Conservation (phyloP, 805 yeast genomes). For the Kuraishia hungarica region DNA sequence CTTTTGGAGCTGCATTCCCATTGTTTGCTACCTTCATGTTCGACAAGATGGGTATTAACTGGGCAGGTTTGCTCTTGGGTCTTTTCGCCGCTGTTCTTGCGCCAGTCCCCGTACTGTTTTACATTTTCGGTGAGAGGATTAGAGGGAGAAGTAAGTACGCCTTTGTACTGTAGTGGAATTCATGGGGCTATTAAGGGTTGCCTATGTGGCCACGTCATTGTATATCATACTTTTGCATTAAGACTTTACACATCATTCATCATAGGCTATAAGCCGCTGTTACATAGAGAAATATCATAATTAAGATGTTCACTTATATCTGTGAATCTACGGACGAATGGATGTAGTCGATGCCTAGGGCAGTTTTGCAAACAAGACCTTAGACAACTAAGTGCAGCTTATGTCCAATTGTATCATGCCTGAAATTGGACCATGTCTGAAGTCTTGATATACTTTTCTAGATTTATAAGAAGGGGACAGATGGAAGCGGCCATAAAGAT, state of each 20-base stretch:
- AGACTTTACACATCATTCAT: no score
- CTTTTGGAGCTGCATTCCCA: constrained; percentile 56
- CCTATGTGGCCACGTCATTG: background rate
- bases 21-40: constrained; percentile 48
- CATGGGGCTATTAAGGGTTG: background rate
- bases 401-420: no score
- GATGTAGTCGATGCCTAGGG: no score
- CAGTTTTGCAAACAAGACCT: no score
- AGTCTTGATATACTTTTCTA: no score
- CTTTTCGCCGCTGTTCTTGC: constrained; percentile 39
- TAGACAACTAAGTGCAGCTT: no score
- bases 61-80: constrained; percentile 50
- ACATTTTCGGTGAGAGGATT: constrained; percentile 34
- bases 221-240: background rate
- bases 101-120: constrained; percentile 51
- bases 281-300: background rate
- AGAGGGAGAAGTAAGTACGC: constrained; percentile 15
- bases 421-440: no score
- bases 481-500: background rate
- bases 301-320: no score
- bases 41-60: constrained; percentile 35
- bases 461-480: no score
- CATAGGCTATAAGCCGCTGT: background rate
- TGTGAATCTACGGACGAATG: no score
- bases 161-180: background rate